Evolutionary conservation across 129 eudicot species (phyloP), one percentile per base, ranked within the genome.

Genomic region (Flaveria ramosissima): DNA sequence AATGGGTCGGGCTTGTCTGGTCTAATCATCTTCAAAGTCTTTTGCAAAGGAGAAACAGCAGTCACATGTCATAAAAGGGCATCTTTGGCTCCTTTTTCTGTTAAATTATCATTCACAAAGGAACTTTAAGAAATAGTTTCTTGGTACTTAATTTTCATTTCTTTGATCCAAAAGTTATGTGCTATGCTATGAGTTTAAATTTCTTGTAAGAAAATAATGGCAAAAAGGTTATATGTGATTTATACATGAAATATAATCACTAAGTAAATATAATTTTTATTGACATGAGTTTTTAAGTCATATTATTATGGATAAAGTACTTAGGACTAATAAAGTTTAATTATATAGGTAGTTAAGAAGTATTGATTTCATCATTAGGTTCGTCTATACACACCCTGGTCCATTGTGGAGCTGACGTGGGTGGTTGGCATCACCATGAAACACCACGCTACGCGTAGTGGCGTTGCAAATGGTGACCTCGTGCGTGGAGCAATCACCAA

Each of bases 51-150:
- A 16, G 2, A 21, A 70, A 70, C 59, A 70, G 43, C 42, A 76
- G 46, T 15, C 16, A 65, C 23, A 81, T 21, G 72, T 75, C 80
- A 70, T 48, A 60, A 81, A 81, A 75, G 81, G 65, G 81, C 77
- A 75, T 47, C 77, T 70, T 68, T 69, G 73, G 77, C 73, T 62
- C 59, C 71, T 64, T 63, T 69, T 79, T 72, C 73, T 79, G 36
- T 71, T 67, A 15, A 42, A 23, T 59, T 19, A 4, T 45, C 53
- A 46, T 51, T 32, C 53, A 57, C 8, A 79, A 59, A 13, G 2
- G 8, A 65, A 65, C 48, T 65, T 65, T 32, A 65, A 8, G 17
- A 39, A 66, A 17, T 39, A 66, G 15, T 26, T 39, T 41, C 71
- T 39, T 17, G 27, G 27, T 39, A 13, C 17, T 7, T n/a, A 23